Conservation (phyloP, 2,329 filamentous ascomycete genomes). For the Fusarium pseudograminearum region DNA sequence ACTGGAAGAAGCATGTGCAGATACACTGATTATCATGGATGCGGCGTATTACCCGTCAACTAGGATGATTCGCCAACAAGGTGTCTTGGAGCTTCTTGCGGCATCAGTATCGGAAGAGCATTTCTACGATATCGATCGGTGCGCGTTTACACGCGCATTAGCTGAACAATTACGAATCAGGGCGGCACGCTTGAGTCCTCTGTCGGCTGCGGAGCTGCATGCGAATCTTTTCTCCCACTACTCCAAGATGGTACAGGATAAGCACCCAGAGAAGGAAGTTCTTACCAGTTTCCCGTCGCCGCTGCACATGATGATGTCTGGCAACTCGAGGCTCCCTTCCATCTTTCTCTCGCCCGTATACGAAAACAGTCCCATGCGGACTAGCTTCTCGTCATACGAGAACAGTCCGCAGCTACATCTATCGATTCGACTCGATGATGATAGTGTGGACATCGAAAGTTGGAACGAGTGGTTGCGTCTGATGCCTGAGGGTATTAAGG, state of each 20-base stretch:
- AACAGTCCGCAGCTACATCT: conserved; percentile 63
- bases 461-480: conserved; percentile 70
- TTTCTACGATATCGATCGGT: conserved; percentile 60
- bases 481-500: conserved; percentile 68
- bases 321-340: conserved; percentile 65
- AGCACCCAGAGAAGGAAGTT: conserved; percentile 60
- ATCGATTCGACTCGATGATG: conserved; percentile 64
- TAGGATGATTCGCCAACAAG: conserved; percentile 63
- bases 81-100: conserved; percentile 68
- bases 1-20: conserved; percentile 66
- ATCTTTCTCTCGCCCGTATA: conserved; percentile 67
- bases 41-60: conserved; percentile 68
- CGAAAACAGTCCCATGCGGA: conserved; percentile 55
- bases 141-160: conserved; percentile 65
- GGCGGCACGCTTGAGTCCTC: conserved; percentile 58
- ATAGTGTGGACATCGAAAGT: conserved; percentile 63
- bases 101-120: conserved; percentile 67
- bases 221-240: conserved; percentile 65
- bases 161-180: conserved; percentile 63
- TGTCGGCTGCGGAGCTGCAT: conserved; percentile 67
- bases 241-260: conserved; percentile 64
- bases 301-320: conserved; percentile 67
- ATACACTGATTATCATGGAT: conserved; percentile 70
- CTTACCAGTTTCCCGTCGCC: conserved; percentile 65
- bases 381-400: conserved; percentile 56